Conservation (phyloP, 2,329 filamentous ascomycete species). For the Fusarium buharicum region DNA sequence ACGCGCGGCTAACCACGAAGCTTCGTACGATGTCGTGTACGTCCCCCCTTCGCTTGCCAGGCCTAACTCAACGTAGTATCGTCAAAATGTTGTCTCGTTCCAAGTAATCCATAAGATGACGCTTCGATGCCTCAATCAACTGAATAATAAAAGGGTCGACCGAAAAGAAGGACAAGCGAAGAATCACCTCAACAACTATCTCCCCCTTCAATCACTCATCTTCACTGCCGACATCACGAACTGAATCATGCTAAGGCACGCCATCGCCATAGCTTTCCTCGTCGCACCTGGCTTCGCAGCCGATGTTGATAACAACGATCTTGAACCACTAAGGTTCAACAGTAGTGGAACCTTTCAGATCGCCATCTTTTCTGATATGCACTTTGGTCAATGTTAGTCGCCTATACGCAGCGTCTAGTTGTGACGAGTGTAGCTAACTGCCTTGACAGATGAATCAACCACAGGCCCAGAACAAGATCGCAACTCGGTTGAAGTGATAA, state of each 20-base stretch:
- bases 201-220: not conserved
- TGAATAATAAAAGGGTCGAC: slow-evolving; percentile 17
- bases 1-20: slow-evolving; percentile 12
- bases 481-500: slow-evolving; percentile 67
- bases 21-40: slow-evolving; percentile 2
- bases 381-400: slow-evolving; percentile 39
- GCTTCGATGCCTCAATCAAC: slow-evolving; percentile 16
- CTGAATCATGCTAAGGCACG: slow-evolving; percentile 2
- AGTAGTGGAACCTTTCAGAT: slow-evolving; percentile 40
- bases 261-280: slow-evolving; percentile 10
- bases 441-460: slow-evolving; percentile 23
- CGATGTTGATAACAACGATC: slow-evolving; percentile 20
- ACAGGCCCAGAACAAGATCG: slow-evolving; percentile 62
- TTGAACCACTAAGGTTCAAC: slow-evolving; percentile 33
- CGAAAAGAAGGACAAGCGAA: not conserved
- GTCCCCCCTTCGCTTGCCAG: slow-evolving; percentile 11
- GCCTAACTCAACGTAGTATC: slow-evolving; percentile 18
- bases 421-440: not conserved
- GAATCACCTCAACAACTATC: not conserved
- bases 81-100: not conserved
- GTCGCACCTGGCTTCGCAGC: slow-evolving; percentile 9
- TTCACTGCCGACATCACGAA: not conserved
- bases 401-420: rapidly evolving
- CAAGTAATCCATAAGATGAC: slow-evolving; percentile 5
- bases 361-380: slow-evolving; percentile 40